Evolutionary conservation across 2,329 filamentous ascomycete genomes (phyloP), one percentile per base, ranked within the genome.

Genomic region (Trichoderma breve): DNA sequence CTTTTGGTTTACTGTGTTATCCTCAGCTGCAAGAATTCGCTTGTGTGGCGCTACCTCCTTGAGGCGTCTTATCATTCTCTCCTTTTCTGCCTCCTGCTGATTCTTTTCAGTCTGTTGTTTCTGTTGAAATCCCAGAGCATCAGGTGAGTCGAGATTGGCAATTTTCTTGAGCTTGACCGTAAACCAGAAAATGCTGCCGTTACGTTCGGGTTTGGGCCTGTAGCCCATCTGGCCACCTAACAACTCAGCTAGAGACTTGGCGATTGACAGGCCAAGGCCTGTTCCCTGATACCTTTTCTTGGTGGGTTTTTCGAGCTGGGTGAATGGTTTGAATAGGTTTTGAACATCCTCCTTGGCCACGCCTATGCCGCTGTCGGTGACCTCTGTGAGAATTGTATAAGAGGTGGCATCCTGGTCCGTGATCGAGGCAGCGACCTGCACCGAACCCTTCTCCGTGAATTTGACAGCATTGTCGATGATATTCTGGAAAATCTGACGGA

Each of bases 401-500:
- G 77, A 79, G 7, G 79, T 80, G 1, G 82, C 79, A 51, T 85
- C 81, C 51, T 88, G 82, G 2, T 77, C 74, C 2, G 82, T 71
- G 7, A 86, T 78, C 0, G 80, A 81, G 0, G 82, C 81, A 3
- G 79, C 76, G 12, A 90, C 81, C 1, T 81, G 80, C 39, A 90
- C 83, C 71, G 82, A 83, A 0, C 88, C 88, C 36, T 82, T 78
- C 26, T 89, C 86, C 4, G 89, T 91, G 74, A 90, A 90, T 73
- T 91, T 91, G 57, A 85, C 84, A 1, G 88, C 88, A 74, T 91
- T 91, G 18, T 85, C 83, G 18, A 90, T 80, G 5, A 91, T 81
- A 73, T 91, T 91, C 74, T 90, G 87, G n/a, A 90, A 76, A 18
- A 90, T 86, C 74, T 91, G 89, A 9, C 88, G 86, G 75, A 87